These are phyloP conservation scores for Pugionium dolabratum DNA, from an alignment of 345 rosid genomes.

Conservation along the genomic window DNA sequence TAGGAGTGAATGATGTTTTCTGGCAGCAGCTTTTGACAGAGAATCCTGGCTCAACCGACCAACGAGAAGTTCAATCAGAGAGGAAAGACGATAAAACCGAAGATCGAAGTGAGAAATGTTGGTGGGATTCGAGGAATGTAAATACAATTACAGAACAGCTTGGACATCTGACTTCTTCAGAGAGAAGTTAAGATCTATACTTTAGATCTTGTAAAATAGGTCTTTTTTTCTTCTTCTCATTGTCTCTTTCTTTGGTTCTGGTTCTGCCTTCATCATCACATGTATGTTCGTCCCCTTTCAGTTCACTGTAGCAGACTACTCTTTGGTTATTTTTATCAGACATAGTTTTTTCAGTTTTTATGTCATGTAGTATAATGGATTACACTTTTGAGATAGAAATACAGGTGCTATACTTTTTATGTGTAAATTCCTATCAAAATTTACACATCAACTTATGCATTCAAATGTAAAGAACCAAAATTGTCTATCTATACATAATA, in stretches of 20 bases:
- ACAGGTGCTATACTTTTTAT: too few species aligned
- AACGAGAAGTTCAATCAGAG: conserved; percentile 68
- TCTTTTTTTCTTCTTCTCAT: background rate
- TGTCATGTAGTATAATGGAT: too few species aligned
- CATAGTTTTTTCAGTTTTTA: too few species aligned
- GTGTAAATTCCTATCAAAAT: too few species aligned
- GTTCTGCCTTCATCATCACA: conserved; percentile 15
- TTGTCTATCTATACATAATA: too few species aligned
- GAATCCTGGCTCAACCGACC: conserved; percentile 75
- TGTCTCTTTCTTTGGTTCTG: conserved; percentile 17
- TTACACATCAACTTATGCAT: too few species aligned
- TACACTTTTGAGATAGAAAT: too few species aligned
- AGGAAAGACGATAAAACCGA: conserved; percentile 47
- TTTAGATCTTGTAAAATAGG: conserved; percentile 29
- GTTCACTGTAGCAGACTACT: conserved; percentile 16
- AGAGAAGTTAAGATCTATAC: conserved; percentile 56
- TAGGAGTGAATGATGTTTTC: conserved; percentile 85
- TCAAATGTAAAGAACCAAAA: too few species aligned
- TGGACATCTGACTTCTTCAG: conserved; percentile 82
- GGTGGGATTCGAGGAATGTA: conserved; percentile 68
- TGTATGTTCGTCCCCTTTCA: conserved; percentile 11
- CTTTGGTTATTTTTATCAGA: background rate
- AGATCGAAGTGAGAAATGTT: conserved; percentile 45
- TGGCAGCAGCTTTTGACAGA: conserved; percentile 97
- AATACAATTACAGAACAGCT: conserved; percentile 78